Evolutionary conservation across 148 eudicot species (phyloP).

Genomic region (Tetragonia tetragonoides): DNA sequence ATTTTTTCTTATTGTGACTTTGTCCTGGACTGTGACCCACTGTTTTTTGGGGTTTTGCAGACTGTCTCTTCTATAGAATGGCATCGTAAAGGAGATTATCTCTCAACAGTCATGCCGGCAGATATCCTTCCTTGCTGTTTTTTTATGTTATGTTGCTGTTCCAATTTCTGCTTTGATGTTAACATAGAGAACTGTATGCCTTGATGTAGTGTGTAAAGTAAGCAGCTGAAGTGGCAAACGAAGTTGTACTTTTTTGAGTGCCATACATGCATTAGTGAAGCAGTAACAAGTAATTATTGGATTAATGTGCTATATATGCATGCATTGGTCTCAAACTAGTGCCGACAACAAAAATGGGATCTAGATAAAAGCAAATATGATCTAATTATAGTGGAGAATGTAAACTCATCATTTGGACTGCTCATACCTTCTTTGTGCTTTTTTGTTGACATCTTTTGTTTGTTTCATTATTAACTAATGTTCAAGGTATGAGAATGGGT

Average conservation of each 20-base stretch:
- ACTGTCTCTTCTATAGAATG: constrained; percentile 85
- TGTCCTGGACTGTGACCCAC: constrained; percentile 3
- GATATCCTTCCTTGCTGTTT: constrained; percentile 72
- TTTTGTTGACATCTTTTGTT: neutral
- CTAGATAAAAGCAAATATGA: neutral
- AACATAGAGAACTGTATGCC: neutral
- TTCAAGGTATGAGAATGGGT: neutral
- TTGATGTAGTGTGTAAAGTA: too few species aligned
- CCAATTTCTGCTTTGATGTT: neutral
- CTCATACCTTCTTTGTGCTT: neutral
- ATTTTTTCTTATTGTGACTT: neutral
- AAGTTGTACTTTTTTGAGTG: too few species aligned
- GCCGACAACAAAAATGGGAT: too few species aligned
- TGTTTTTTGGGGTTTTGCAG: constrained; percentile 43
- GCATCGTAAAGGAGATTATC: constrained; percentile 99
- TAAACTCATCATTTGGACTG: neutral
- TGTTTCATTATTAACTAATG: neutral
- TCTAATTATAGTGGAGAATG: neutral
- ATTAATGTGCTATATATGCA: too few species aligned
- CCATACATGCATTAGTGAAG: neutral
- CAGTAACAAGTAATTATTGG: too few species aligned
- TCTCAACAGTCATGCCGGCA: constrained; percentile 80
- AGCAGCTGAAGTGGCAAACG: too few species aligned
- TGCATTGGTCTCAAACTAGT: too few species aligned
- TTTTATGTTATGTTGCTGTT: neutral